Evolutionary conservation across 352 stramenopile genomes (phyloP), one percentile per base, ranked within the genome.

Genomic region (Pythium brachiatum): DNA sequence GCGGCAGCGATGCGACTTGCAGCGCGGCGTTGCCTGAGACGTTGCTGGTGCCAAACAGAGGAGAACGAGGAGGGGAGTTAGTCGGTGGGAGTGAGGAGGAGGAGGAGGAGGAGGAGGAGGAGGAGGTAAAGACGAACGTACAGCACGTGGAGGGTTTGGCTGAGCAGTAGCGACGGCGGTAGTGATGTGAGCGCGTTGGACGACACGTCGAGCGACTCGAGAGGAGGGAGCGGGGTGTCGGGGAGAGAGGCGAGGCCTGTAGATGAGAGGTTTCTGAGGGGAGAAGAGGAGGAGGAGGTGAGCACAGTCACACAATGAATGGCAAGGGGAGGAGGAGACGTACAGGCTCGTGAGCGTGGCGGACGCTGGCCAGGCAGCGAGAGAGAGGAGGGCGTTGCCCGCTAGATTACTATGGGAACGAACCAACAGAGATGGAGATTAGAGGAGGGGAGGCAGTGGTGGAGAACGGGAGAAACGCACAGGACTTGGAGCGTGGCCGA

Each of bases 11-110:
- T 15, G 29, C 16, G 23, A 62, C 11, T 1, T 11, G 18, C 20
- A 62, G 36, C 3, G 18, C 16, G 4, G 29, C 9, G 31, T 62
- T 62, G 29, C 46, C 21, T 7, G 56, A 54, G 41, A 62, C 32
- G 25, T 44, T 47, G 2, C 56, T 62, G n/a, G 13, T 15, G 23
- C n/a, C 20, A 52, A 7, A 32, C 25, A 7, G 48, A 44, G 11
- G 7, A 12, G 31, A 27, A 3, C 32, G 21, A 26, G 23, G n/a
- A 46, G 29, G 20, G 48, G 39, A 27, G 11, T 27, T 21, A 52
- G 8, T 52, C 3, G 1, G 8, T 0, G 34, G 1, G 34, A 18
- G 5, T 15, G 13, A 1, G 9, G 7, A 50, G 43, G 43, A n/a
- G n/a, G n/a, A n/a, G n/a, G n/a, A n/a, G 7, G n/a, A 27, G 43